phyloP scores from a whole-genome alignment of 129 eudicot genomes.

The Saposhnikovia divaricata region DNA sequence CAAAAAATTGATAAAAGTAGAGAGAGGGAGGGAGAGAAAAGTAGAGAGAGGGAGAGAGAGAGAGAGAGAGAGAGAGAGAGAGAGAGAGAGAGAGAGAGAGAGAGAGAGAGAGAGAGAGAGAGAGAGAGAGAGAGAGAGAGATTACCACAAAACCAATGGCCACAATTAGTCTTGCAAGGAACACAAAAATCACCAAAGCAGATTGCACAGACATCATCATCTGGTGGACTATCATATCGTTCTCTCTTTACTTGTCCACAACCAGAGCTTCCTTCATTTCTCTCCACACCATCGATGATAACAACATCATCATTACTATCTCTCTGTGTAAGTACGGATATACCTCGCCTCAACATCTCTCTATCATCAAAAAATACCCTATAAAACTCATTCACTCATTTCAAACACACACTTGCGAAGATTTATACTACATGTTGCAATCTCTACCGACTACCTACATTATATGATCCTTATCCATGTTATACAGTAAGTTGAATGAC shows the following conservation, averaged over 20 bases:
- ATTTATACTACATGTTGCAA: background rate
- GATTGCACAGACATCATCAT: constrained; percentile 29
- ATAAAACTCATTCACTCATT: background rate
- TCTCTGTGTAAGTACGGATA: background rate
- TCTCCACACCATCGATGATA: background rate
- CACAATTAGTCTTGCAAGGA: constrained; percentile 29
- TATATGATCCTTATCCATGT: background rate
- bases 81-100: background rate
- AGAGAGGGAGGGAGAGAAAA: background rate
- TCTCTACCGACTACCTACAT: background rate
- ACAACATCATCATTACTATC: background rate
- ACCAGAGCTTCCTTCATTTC: background rate
- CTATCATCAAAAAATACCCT: background rate
- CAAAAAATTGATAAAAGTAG: too few relatives aligned
- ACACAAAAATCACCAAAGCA: constrained; percentile 25
- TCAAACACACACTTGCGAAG: background rate
- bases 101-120: background rate
- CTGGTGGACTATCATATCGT: constrained; percentile 14
- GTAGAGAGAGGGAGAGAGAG: too few relatives aligned
- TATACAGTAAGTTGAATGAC: too few relatives aligned
- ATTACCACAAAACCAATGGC: constrained; percentile 36
- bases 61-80: background rate
- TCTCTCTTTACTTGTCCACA: background rate
- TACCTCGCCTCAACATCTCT: background rate
- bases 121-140: too few relatives aligned